Evolutionary conservation across 805 yeast genomes (phyloP).

Genomic region (Saccharomycopsis selenospora): DNA sequence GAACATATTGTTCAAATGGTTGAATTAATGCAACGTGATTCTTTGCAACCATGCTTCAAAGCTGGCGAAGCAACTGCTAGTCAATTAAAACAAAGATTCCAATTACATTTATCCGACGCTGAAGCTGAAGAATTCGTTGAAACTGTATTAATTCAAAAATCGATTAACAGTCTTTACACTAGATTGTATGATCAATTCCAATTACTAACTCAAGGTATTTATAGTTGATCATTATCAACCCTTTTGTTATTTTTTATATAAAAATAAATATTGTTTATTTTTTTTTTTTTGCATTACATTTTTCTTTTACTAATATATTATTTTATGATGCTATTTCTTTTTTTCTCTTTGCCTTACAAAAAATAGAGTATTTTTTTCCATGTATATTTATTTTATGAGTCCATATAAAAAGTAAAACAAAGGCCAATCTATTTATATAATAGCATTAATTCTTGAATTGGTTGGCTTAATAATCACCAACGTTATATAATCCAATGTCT

Average conservation of each 20-base stretch:
- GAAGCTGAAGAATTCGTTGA: constrained; percentile 79
- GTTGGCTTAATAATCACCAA: constrained; percentile 46
- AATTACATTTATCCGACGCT: constrained; percentile 61
- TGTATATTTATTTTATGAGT: too few relatives aligned
- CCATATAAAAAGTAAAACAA: too few relatives aligned
- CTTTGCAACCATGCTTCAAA: constrained; percentile 83
- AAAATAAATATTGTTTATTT: too few relatives aligned
- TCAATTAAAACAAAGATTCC: constrained; percentile 74
- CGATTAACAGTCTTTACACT: constrained; percentile 83
- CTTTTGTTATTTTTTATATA: too few relatives aligned
- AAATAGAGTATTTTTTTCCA: too few relatives aligned
- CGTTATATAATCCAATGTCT: constrained; percentile 55
- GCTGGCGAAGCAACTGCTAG: constrained; percentile 80
- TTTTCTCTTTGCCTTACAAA: too few relatives aligned
- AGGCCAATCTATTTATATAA: too few relatives aligned
- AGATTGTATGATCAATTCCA: constrained; percentile 93
- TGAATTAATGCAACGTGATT: constrained; percentile 89
- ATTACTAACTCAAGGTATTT: constrained; percentile 90
- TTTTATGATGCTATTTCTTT: too few relatives aligned
- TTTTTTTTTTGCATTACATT: too few relatives aligned
- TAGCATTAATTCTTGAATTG: too few relatives aligned
- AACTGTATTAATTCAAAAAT: constrained; percentile 63
- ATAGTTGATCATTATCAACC: constrained; percentile 37
- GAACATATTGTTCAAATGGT: constrained; percentile 76
- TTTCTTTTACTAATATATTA: too few relatives aligned